Conservation (phyloP, 106 monocot genomes). For the Iris macrosiphon region DNA sequence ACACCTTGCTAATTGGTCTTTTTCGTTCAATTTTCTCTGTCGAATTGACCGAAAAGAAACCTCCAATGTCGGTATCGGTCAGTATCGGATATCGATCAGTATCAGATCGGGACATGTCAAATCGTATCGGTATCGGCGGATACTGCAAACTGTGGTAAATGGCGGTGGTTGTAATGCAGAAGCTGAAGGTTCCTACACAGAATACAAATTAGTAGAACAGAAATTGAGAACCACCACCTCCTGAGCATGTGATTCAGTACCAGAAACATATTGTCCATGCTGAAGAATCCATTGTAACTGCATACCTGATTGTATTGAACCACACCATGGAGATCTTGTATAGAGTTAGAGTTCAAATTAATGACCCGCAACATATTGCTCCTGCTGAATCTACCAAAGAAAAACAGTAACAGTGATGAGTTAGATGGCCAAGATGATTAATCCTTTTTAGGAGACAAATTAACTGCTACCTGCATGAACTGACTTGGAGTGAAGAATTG, state of each 20-base stretch:
- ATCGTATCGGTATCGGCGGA: too few relatives aligned
- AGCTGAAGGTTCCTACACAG: slow-evolving; percentile 25
- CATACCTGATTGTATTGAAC: slow-evolving; percentile 25
- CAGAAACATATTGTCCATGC: background rate
- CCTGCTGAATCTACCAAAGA: slow-evolving; percentile 6
- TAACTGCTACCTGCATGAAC: slow-evolving; percentile 26
- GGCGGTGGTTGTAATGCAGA: slow-evolving; percentile 15
- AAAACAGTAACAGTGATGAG: background rate
- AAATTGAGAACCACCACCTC: too few relatives aligned
- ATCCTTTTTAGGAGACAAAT: background rate
- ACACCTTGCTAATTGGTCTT: too few relatives aligned
- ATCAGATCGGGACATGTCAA: too few relatives aligned
- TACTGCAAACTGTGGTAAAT: too few relatives aligned
- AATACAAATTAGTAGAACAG: too few relatives aligned
- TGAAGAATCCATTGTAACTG: background rate
- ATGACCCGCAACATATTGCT: slow-evolving; percentile 21
- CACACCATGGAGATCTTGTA: slow-evolving; percentile 27
- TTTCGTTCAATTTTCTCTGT: too few relatives aligned
- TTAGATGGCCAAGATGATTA: background rate
- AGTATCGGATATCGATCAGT: too few relatives aligned
- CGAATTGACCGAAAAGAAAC: too few relatives aligned
- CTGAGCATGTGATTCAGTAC: background rate
- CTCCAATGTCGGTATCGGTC: too few relatives aligned
- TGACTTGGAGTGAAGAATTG: slow-evolving; percentile 25
- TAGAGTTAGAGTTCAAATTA: slow-evolving; percentile 19